Base-by-base conservation (phyloP, 2,329 filamentous ascomycete genomes). In the Arthroderma sp. region DNA sequence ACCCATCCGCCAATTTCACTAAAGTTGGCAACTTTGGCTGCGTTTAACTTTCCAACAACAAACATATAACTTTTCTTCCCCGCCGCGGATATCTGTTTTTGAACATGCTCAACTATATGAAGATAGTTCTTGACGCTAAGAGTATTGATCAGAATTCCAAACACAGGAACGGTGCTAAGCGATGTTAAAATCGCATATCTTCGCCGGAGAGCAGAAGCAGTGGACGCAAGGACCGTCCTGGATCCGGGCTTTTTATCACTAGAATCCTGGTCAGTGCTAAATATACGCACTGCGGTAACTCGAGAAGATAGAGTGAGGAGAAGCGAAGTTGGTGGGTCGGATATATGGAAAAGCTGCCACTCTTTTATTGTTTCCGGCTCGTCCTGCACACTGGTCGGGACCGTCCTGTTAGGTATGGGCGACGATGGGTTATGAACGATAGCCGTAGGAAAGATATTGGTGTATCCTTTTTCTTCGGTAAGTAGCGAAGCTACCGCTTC, bases 31-130 rank as follows among this genome's bases (percentile, higher is more conserved):
- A 98, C 73, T 62, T 98, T 98, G 33, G 88, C 89, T 0, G 88
- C 81, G 58, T 96, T 98, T 28, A 98, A 72, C 62, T 96, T 96
- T 47, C 91, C 91, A 0, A 98, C 91, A 1, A 98, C 91, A 40
- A 98, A 85, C 1, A 89, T 85, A 62, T 98, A 98, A 60, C 78
- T 83, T 68, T 96, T 98, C 69, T 96, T 96, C 7, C 87, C 88
- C 0, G 85, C 84, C 0, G 71, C 73, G 0, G 77, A 74, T 53
- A 98, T 94, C 49, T 80, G 76, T 5, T 69, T 62, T 48, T 83
- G 80, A 30, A 95, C 74, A 44, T 82, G 73, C 9, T 82, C 74
- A 36, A 96, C 78, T 0, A 88, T 87, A 9, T 78, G 69, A 50
- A 95, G 74, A 67, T 95, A 96, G 60, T 95, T 93, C 48, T 82